phyloP scores from a whole-genome alignment of 805 yeast species.

The Kodamaea kakaduensis region DNA sequence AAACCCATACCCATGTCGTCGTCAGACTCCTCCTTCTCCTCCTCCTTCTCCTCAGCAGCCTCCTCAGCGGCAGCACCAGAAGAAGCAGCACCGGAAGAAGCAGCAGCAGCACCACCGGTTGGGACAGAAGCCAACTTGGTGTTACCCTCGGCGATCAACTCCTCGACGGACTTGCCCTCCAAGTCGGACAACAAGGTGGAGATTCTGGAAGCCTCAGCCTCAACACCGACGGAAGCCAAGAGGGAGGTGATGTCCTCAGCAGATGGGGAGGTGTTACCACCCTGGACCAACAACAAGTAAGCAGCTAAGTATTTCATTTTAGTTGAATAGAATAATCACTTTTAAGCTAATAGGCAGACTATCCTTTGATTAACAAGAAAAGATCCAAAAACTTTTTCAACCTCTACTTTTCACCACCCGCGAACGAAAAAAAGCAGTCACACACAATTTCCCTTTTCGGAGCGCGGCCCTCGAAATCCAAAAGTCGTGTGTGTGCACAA shows the following conservation, averaged over 20 bases:
- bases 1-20: slow-evolving; percentile 94
- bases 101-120: slow-evolving; percentile 94
- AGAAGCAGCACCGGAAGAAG: slow-evolving; percentile 67
- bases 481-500: no score
- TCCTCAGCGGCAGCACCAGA: slow-evolving; percentile 68
- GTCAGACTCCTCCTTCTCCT: slow-evolving; percentile 64
- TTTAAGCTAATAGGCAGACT: slow-evolving; percentile 82
- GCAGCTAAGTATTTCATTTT: slow-evolving; percentile 98
- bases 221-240: slow-evolving; percentile 93
- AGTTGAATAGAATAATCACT: slow-evolving; percentile 61
- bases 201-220: slow-evolving; percentile 87
- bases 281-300: slow-evolving; percentile 95
- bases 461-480: no score
- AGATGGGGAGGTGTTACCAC: slow-evolving; percentile 93
- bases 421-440: slow-evolving; percentile 7
- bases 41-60: slow-evolving; percentile 69
- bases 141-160: slow-evolving; percentile 91
- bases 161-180: slow-evolving; percentile 89
- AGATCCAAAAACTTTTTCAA: slow-evolving; percentile 4
- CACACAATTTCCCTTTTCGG: not conserved
- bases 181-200: slow-evolving; percentile 75
- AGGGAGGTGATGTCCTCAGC: slow-evolving; percentile 86
- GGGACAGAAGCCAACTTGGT: slow-evolving; percentile 97
- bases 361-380: slow-evolving; percentile 50
- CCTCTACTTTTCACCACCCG: slow-evolving; percentile 3